Evolutionary conservation across 2,329 filamentous ascomycete species (phyloP).

Genomic region (Talaromyces amestolkiae): DNA sequence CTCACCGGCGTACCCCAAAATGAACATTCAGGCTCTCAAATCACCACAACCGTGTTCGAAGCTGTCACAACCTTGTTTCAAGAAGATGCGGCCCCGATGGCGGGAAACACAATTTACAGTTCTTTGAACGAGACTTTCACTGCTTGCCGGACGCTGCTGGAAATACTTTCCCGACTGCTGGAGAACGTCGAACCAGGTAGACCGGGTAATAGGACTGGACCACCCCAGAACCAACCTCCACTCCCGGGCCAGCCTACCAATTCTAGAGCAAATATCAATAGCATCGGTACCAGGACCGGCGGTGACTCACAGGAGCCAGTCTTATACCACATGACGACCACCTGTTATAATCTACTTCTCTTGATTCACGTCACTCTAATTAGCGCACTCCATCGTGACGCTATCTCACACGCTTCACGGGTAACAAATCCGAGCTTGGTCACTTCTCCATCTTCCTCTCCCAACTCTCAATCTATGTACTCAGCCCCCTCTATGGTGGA

Average conservation of each 20-base stretch:
- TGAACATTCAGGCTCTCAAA: not conserved
- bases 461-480: not conserved
- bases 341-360: not conserved
- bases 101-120: not conserved
- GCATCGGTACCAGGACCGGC: not conserved
- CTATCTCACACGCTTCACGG: not conserved
- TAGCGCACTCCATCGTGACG: not conserved
- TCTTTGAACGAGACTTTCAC: not conserved
- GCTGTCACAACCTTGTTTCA: not conserved
- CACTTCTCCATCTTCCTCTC: not conserved
- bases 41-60: not conserved
- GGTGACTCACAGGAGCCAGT: not conserved
- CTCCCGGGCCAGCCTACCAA: too few species aligned
- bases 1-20: not conserved
- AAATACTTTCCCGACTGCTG: not conserved
- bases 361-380: not conserved
- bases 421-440: not conserved
- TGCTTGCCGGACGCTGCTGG: not conserved
- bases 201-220: not conserved
- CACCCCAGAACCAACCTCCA: not conserved
- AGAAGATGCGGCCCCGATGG: not conserved
- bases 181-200: not conserved
- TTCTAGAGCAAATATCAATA: not conserved
- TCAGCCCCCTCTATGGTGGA: not conserved
- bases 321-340: not conserved